Base-by-base conservation (phyloP, 805 yeast species). In the Candida qinlingensis region DNA sequence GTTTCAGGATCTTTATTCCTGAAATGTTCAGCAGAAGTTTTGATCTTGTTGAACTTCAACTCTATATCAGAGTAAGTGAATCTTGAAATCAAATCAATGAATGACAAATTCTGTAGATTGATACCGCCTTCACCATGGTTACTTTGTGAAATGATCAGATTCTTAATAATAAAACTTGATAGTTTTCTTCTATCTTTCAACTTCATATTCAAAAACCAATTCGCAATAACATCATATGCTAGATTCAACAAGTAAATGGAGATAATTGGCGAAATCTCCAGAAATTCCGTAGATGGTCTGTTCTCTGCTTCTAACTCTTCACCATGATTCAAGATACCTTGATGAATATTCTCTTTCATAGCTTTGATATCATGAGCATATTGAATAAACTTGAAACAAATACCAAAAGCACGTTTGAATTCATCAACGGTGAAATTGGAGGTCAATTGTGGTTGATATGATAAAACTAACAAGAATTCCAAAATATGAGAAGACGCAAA, bases 371-470 rank as follows among this genome's bases (percentile, higher is more conserved):
- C 90, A 45, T 76, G 72, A 2, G 88, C 79, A 59, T 81, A 83
- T 59, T 86, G 87, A 47, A 88, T 84, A 56, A 82, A 84, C 56
- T 83, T 83, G 69, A 89, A 86, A 1, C 90, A 84, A 61, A 89
- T 85, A 2, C 87, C 96, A 69, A 89, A 87, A 3, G 88, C 87
- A 42, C 90, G 72, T 57, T 82, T 84, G 62, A 75, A 85, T 56
- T 89, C 96, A 44, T 86, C 94, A 19, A 75, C 73, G 4, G 87
- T 85, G 60, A 88, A 84, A 57, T 83, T 83, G 1, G 87, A 75
- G 1, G 87, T 81, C 49, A 88, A 65, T 2, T 78, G 65, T 0
- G 92, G 90, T 39, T 85, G 73, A 47, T 83, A 75, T 0, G 87
- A 75, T 37, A 90, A 66, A 1, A 88, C 76, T 52, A 81, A 64